These are phyloP conservation scores for Sporisorium iseilematis-ciliati DNA, from an alignment of 1,284 basidiomycete species.

Conservation along the genomic window DNA sequence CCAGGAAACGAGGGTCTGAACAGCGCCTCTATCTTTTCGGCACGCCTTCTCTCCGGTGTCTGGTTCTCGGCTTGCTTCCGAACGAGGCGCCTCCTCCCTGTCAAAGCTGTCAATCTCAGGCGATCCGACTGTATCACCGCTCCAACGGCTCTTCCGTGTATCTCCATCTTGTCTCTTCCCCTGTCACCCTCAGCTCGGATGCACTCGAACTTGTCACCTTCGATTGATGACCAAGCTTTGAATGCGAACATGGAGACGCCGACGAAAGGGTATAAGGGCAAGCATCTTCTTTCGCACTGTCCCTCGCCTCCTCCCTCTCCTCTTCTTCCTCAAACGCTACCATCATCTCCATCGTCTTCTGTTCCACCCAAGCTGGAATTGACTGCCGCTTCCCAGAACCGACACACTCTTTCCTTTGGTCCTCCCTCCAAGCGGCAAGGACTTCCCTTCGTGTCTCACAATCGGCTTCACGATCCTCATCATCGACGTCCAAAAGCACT, in stretches of 20 bases:
- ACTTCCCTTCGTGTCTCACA: neutral
- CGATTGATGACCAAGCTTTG: slow-evolving; percentile 8
- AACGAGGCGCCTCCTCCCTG: too few species aligned
- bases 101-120: too few species aligned
- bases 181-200: neutral
- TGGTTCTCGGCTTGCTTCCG: too few species aligned
- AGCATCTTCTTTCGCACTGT: neutral
- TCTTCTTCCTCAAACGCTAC: neutral
- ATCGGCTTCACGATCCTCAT: neutral
- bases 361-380: neutral
- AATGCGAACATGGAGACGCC: neutral
- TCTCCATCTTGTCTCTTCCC: neutral
- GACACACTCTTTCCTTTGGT: neutral
- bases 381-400: too few species aligned
- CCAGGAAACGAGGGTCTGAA: too few species aligned
- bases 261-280: slow-evolving; percentile 5
- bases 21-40: too few species aligned
- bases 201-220: neutral
- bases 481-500: neutral
- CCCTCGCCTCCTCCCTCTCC: neutral
- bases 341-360: neutral
- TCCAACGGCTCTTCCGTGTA: too few species aligned
- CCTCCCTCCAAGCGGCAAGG: neutral
- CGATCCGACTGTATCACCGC: too few species aligned
- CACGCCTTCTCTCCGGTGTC: too few species aligned